Evolutionary conservation across 1,284 basidiomycete genomes (phyloP), one percentile per base, ranked within the genome.

Genomic region (Pascua guehoae): DNA sequence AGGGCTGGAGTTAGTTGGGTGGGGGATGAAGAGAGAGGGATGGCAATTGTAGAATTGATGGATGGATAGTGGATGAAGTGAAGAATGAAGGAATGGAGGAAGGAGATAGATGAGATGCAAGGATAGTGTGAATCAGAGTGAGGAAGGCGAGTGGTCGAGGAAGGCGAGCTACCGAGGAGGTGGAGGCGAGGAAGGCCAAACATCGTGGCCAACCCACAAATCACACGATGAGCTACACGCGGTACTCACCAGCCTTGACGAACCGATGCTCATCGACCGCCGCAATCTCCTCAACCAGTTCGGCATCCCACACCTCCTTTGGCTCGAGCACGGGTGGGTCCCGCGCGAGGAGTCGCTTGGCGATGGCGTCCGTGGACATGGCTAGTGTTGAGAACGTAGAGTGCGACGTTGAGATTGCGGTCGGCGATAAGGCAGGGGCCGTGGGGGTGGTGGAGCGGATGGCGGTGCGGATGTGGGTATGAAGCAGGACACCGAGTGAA

Each of bases 241-340:
- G 24, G 24, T 5, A 41, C 72, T 53, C 53, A 74, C 71, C 65
- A 9, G 72, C 72, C n/a, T 67, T 64, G 36, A 70, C 64, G 53
- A 58, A 72, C 24, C 53, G 54, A 48, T 72, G 68, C 53, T 68
- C 72, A 11, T 66, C 52, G 14, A 74, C 54, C 17, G 48, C 57
- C 0, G 53, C 42, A 38, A 76, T 76, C 10, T 50, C 40, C 18
- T 59, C 49, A 7, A 62, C 62, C 37, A 76, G 62, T 1, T 50
- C 41, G 10, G 63, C 45, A 32, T 66, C 67, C 51, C 67, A 75
- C 10, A 71, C 64, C 8, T 57, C 66, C 24, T 58, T 68, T 1
- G 74, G 74, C 58, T 73, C 71, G 4, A 76, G 63, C 1, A 69
- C 66, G 0, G 74, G 73, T 0, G 60, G 54, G 4, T 60, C 57